Evolutionary conservation across 2,329 filamentous ascomycete species (phyloP), one percentile per base, ranked within the genome.

Genomic region (Rutstroemia sp.): DNA sequence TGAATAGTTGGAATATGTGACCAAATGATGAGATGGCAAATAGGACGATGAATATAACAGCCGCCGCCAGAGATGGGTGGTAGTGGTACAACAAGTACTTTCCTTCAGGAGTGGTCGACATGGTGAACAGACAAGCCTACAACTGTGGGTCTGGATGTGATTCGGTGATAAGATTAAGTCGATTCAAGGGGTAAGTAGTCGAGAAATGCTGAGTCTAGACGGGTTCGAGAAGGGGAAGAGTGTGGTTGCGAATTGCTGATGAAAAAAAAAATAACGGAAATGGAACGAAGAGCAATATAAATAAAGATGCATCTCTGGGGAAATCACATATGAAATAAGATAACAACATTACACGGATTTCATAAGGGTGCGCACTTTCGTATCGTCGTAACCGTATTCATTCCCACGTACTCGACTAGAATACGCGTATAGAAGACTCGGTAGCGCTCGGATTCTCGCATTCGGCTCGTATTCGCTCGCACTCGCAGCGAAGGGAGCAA

Each of bases 1-100:
- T 14, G 4, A 61, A 1, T 2, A 65, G 14, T 41, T 65, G 59
- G 38, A 57, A 62, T 6, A 45, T 30, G 23, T 66, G 63, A 2
- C 59, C n/a, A 9, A 49, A 14, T 2, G 58, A 57, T 7, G 57
- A 55, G 12, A 49, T 5, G 16, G 41, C 18, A 38, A 66, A 65
- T 4, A 57, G 16, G 2, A 57, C 41, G 5, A 62, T 48, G 39
- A 64, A 64, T 3, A 62, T 27, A 2, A 58, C 10, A 5, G 63
- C 62, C 10, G 53, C 53, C 12, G 46, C 61, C 1, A 54, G 19
- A 2, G 58, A 65, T 14, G 65, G 61, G 3, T 61, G 41, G 44
- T 62, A 66, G 6, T 57, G 58, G 21, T 62, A 63, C 34, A 56
- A 21, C 12, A 55, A 12, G 19, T 51, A 55, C 19, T 25, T 25